Conservation (phyloP, 345 rosid species). For the Syzygium aqueum region DNA sequence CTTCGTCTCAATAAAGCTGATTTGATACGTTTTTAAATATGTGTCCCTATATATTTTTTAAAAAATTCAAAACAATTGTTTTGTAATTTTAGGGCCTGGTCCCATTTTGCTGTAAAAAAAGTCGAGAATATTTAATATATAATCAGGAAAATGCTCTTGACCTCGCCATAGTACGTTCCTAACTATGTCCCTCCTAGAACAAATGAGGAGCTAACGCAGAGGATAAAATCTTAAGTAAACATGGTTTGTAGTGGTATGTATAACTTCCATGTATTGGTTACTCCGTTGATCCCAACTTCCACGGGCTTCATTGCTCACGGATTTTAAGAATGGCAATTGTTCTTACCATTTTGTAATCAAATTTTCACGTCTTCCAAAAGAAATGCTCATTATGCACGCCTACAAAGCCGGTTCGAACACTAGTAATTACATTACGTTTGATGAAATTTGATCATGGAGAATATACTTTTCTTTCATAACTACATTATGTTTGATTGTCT, state of each 20-base stretch:
- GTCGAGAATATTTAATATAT: not conserved
- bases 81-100: not conserved
- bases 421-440: not conserved
- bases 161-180: not conserved
- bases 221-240: not conserved
- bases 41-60: not conserved
- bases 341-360: not conserved
- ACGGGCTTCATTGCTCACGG: not conserved
- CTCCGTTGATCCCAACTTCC: not conserved
- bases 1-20: not conserved
- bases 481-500: not conserved
- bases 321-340: not conserved
- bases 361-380: not conserved
- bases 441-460: not conserved
- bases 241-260: not conserved
- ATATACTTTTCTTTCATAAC: not conserved
- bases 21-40: not conserved
- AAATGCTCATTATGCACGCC: rapidly evolving
- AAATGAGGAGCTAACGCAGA: not conserved
- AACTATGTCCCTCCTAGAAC: not conserved
- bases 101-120: not conserved
- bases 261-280: not conserved
- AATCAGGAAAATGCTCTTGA: not conserved
- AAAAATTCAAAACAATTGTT: not conserved
- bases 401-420: rapidly evolving